Evolutionary conservation across 225 moss, liverwort and hornwort species (phyloP), one percentile per base, ranked within the genome.

Genomic region (Physcomitrellopsis africana): DNA sequence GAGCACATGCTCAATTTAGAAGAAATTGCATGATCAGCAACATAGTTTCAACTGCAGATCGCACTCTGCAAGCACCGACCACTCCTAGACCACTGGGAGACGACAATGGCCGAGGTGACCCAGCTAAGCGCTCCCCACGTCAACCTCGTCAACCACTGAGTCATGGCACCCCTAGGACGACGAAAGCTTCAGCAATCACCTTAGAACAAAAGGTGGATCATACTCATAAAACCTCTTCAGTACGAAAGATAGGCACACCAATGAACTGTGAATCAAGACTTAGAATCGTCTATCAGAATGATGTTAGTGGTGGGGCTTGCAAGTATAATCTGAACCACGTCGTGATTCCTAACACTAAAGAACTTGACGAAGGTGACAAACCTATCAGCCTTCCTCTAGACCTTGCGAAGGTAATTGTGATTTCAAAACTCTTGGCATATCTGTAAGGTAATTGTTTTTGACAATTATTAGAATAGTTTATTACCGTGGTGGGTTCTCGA

Each of bases 81-180:
- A 24, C 69, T 49, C 53, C 7, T 26, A 71, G 27, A 75, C 75
- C 74, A 59, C 45, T 26, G 68, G 83, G 67, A 67, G 69, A 77
- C 67, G 74, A 65, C 32, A 82, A 64, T 43, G 55, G 51, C 37
- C 51, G 18, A 24, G 67, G 22, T 42, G 76, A 77, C 43, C 65
- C 6, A 24, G 37, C 53, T 45, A 57, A 24, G 60, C 69, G 71
- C 73, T 73, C 73, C 32, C 52, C 79, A 15, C 79, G 79, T 46
- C 61, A 55, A 49, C 66, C 86, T 65, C 87, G 79, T 61, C 81
- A 73, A 65, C 61, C 69, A 51, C 47, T 60, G 51, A 70, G 71
- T 16, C 44, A 76, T 57, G 81, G 76, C 52, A 56, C 63, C 32
- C 58, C 47, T 45, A 76, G 46, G 76, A 70, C 52, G 67, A 32